Conservation (phyloP, 1,284 basidiomycete genomes). For the Cutaneotrichosporon dermatis region DNA sequence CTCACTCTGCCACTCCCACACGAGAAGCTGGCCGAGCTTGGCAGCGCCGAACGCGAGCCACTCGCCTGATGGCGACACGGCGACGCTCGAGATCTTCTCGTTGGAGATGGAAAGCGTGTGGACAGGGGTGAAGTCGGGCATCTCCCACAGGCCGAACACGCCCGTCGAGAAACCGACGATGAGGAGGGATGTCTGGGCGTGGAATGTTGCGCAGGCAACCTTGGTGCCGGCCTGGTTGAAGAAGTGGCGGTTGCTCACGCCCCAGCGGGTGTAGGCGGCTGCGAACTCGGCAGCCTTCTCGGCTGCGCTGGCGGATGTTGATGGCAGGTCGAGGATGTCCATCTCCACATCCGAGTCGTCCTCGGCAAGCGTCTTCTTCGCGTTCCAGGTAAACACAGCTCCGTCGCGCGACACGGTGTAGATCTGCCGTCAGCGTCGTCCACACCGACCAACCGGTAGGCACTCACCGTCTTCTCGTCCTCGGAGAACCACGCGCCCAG, state of each 20-base stretch:
- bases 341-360: conserved; percentile 57
- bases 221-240: conserved; percentile 85
- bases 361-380: conserved; percentile 60
- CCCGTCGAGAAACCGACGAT: conserved; percentile 93
- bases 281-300: conserved; percentile 53
- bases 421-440: conserved; percentile 53
- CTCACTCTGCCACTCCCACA: conserved; percentile 99
- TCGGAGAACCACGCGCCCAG: conserved; percentile 83
- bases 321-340: conserved; percentile 53
- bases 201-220: conserved; percentile 86
- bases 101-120: conserved; percentile 97
- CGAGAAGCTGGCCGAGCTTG: conserved; percentile 91
- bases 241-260: conserved; percentile 80
- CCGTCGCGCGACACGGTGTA: conserved; percentile 91
- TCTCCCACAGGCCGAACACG: conserved; percentile 94
- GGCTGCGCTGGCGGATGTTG: conserved; percentile 56
- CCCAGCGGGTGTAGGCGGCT: conserved; percentile 87
- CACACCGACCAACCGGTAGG: background rate
- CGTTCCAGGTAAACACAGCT: conserved; percentile 90
- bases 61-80: conserved; percentile 87
- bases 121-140: conserved; percentile 85
- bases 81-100: conserved; percentile 92
- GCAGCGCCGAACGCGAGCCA: conserved; percentile 98
- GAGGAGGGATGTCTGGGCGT: conserved; percentile 77
- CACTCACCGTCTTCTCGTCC: conserved; percentile 68